Evolutionary conservation across 441 rosid genomes (phyloP), one percentile per base, ranked within the genome.

Genomic region (Hura crepitans): DNA sequence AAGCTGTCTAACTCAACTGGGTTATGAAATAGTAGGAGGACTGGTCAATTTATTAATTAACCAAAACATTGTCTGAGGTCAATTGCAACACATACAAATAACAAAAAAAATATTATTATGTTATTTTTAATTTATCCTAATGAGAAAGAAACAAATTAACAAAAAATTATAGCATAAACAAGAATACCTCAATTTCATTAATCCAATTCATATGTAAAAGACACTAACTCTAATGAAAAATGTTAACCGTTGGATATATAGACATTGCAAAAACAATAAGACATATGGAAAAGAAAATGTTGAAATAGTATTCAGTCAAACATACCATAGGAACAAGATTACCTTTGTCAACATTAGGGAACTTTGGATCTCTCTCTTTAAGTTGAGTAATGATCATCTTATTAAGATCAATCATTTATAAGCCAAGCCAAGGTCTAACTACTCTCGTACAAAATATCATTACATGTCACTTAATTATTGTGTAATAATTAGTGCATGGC

Each of bases 1-100:
- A 96, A 73, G 71, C 99, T 98, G 56, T 91, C 87, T 72, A 96
- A 82, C 84, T 96, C 99, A 81, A 85, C 87, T 2, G 96, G 89
- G 66, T 96, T 96, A 98, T 96, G 73, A 6, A 54, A 68, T 17
- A 50, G 63, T 2, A 69, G 14, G n/a, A n/a, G n/a, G 68, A 39
- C 25, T 20, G 46, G 49, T 66, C 33, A 67, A 66, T 47, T 11
- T 28, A 57, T 28, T 13, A 28, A 54, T 55, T n/a, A n/a, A n/a
- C n/a, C n/a, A n/a, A n/a, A n/a, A n/a, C n/a, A n/a, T n/a, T n/a
- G n/a, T n/a, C n/a, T n/a, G n/a, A n/a, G n/a, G n/a, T 49, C 18
- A 18, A 15, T 15, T 70, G 65, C 37, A 51, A 11, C 37, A 33
- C 37, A 33, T 6, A 33, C 39, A 63, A 54, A 53, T n/a, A 74